phyloP scores from a whole-genome alignment of 1,284 basidiomycete genomes.

The Malassezia restricta region DNA sequence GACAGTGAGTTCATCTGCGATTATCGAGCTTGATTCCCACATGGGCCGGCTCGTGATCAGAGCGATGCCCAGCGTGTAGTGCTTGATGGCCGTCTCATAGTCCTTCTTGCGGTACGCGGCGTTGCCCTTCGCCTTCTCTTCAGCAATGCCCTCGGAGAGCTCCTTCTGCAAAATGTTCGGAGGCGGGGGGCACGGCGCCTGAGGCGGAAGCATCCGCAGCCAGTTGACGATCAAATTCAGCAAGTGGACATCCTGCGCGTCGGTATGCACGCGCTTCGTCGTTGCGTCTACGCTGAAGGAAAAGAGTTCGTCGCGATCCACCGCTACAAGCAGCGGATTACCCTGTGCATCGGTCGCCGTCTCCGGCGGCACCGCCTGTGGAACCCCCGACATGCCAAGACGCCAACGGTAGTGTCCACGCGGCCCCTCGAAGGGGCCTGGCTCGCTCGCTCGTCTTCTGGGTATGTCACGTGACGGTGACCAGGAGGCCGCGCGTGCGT shows the following conservation, averaged over 20 bases:
- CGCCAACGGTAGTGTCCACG: background rate
- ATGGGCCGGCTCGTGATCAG: conserved; percentile 72
- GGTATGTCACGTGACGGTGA: background rate
- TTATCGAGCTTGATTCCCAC: conserved; percentile 71
- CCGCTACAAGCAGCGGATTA: conserved; percentile 9
- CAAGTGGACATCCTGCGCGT: conserved; percentile 31
- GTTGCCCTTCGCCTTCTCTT: conserved; percentile 43
- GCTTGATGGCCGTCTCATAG: conserved; percentile 62
- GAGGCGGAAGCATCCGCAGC: conserved; percentile 29
- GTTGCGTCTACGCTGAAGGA: conserved; percentile 5
- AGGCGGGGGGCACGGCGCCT: conserved; percentile 40
- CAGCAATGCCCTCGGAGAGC: conserved; percentile 31
- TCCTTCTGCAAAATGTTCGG: conserved; percentile 42
- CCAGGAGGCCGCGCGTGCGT: background rate
- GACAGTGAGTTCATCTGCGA: conserved; percentile 78
- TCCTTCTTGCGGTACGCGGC: conserved; percentile 47
- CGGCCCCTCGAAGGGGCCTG: background rate
- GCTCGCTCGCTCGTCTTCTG: background rate
- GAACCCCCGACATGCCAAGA: too few relatives aligned
- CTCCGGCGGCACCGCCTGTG: background rate
- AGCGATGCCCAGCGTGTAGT: conserved; percentile 71
- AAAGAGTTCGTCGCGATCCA: conserved; percentile 5
- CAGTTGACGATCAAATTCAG: conserved; percentile 42
- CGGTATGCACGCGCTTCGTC: conserved; percentile 8
- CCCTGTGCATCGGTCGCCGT: background rate